Percentiles rank a stretch among this genome's conserved stretches.
Conservation (phyloP, 768 basidiomycete genomes). For the Suillus plorans region DNA sequence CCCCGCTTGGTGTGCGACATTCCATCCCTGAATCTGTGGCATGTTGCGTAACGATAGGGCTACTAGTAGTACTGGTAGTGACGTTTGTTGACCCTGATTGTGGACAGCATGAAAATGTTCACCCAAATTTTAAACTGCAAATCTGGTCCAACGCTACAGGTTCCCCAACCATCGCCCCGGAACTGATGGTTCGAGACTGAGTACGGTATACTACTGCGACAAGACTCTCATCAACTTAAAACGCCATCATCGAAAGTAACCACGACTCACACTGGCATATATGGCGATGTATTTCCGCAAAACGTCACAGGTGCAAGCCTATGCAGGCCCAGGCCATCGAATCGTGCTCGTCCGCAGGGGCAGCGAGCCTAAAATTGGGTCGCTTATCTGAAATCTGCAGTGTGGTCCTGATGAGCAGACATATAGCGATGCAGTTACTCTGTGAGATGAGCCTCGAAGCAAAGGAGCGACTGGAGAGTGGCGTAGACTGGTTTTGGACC, state of each 20-base stretch:
- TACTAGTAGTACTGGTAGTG: not conserved
- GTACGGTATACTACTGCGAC: not conserved
- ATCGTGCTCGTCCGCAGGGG: not conserved
- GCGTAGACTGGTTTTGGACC: no score
- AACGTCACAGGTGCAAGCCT: not conserved
- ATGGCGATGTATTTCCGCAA: not conserved
- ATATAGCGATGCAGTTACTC: not conserved
- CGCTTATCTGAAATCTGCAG: not conserved
- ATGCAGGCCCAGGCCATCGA: not conserved
- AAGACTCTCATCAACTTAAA: not conserved
- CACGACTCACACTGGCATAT: not conserved
- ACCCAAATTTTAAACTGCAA: not conserved
- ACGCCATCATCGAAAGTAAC: not conserved
- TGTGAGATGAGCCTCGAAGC: not conserved
- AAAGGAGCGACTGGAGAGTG: no score
- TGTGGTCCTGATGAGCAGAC: not conserved
- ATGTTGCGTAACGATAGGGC: not conserved
- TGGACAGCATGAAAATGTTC: not conserved
- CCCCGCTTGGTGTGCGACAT: not conserved
- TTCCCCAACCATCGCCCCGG: not conserved
- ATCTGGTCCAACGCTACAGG: not conserved
- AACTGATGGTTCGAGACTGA: not conserved
- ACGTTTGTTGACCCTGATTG: not conserved
- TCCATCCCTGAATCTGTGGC: not conserved
- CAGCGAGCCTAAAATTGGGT: not conserved